Evolutionary conservation across 2,329 filamentous ascomycete species (phyloP), one percentile per base, ranked within the genome.

Genomic region (Akanthomyces lecanii): DNA sequence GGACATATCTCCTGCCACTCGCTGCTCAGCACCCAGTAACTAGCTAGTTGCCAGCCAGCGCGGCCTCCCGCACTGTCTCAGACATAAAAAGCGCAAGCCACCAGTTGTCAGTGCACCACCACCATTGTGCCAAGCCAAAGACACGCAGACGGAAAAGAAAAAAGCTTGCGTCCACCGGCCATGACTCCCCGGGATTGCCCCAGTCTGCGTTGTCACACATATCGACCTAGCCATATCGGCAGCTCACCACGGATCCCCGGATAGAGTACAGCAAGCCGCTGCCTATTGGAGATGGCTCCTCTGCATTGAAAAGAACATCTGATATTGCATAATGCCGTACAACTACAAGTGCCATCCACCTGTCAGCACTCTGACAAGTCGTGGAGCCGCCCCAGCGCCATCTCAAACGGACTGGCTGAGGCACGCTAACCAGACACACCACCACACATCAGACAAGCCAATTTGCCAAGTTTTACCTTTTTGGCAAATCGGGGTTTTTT

Each of bases 41-140:
- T 30, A 30, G 7, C 33, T 4, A 36, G 33, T 8, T 10, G 7
- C 14, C 30, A 38, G 33, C 33, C 33, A 36, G 33, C 33, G 33
- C 33, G 33, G 33, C 33, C 45, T 47, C 25, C 38, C 56, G 51
- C 33, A 45, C 38, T 53, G 58, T 61, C 58, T 61, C 48, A 61
- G 33, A 53, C 23, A 42, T 25, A 16, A 51, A 21, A 59, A 40
- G 16, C 16, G 44, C 33, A 48, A 52, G 45, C 44, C 57, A 50
- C 57, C 14, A 23, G 18, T 5, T 36, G 28, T 40, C 38, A 40
- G 38, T 40, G 38, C 38, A 40, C 38, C 14, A 40, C 12, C 14
- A 16, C 12, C 33, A 38, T 38, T 7, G 33, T 38, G 33, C 50
- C 12, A 42, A 30, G 28, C 28, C 33, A 36, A 36, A 36, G 33